These are phyloP conservation scores for Durotheca rogersii DNA, from an alignment of 495 filamentous ascomycete genomes.

Conservation along the genomic window DNA sequence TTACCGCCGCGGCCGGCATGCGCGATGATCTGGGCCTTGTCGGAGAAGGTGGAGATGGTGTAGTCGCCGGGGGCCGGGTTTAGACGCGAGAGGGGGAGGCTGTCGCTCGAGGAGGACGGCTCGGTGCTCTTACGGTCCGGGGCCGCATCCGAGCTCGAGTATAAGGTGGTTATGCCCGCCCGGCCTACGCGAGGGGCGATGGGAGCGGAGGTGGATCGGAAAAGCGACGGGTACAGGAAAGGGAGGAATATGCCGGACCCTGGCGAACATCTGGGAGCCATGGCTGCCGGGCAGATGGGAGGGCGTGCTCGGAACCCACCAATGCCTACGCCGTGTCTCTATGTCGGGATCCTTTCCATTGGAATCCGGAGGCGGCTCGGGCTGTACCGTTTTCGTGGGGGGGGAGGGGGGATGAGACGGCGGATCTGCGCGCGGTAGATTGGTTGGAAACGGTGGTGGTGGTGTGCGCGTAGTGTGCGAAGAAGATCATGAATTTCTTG, in stretches of 20 bases:
- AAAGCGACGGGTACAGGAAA: constrained; percentile 65
- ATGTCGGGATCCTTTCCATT: no score
- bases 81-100: constrained; percentile 57
- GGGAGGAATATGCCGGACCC: constrained; percentile 55
- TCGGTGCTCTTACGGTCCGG: constrained; percentile 38
- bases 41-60: constrained; percentile 75
- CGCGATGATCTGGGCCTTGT: constrained; percentile 75
- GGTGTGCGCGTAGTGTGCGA: no score
- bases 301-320: no score
- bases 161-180: constrained; percentile 27
- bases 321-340: no score
- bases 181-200: constrained; percentile 33
- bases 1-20: constrained; percentile 80
- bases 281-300: constrained; percentile 22
- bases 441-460: no score
- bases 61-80: constrained; percentile 82
- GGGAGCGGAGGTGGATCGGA: no score
- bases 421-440: no score
- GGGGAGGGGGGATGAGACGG: no score
- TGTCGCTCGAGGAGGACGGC: constrained; percentile 27
- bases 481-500: no score
- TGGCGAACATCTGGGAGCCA: constrained; percentile 49
- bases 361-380: no score
- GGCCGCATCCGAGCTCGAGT: constrained; percentile 23
- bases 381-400: no score